Evolutionary conservation across 2,329 filamentous ascomycete species (phyloP).

Genomic region (Pseudomassariella vexata): DNA sequence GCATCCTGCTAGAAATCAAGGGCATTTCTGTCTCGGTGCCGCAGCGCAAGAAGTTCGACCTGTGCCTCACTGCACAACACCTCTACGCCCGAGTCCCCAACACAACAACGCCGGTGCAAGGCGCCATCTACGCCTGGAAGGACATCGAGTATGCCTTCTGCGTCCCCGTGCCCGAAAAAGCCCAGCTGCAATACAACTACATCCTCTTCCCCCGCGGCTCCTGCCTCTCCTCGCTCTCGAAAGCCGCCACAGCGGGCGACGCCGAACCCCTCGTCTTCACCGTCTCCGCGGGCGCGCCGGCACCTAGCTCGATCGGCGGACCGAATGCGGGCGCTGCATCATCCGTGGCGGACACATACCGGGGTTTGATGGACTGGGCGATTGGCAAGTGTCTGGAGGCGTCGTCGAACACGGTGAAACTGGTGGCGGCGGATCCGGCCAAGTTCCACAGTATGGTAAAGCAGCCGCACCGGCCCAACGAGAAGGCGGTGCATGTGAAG

Average conservation of each 20-base stretch:
- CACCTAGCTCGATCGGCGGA: constrained; percentile 51
- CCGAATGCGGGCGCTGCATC: constrained; percentile 41
- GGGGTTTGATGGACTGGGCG: constrained; percentile 56
- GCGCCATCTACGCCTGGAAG: constrained; percentile 53
- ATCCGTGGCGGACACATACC: constrained; percentile 53
- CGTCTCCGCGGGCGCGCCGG: constrained; percentile 53
- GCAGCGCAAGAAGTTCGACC: constrained; percentile 61
- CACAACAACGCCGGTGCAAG: constrained; percentile 44
- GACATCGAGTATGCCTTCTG: constrained; percentile 61
- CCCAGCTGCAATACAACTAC: constrained; percentile 62
- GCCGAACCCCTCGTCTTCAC: constrained; percentile 60
- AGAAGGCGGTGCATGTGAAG: constrained; percentile 60
- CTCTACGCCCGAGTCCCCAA: constrained; percentile 51
- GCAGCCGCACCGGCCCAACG: constrained; percentile 53
- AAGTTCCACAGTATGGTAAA: constrained; percentile 52
- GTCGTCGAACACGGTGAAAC: constrained; percentile 39
- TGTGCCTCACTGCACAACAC: constrained; percentile 55
- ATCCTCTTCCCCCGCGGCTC: constrained; percentile 53
- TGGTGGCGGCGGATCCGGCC: constrained; percentile 47
- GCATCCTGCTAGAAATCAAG: constrained; percentile 53
- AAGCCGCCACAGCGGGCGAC: constrained; percentile 29
- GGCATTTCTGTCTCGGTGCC: constrained; percentile 64
- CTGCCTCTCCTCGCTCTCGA: constrained; percentile 39
- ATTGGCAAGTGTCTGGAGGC: constrained; percentile 45
- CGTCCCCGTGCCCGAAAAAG: constrained; percentile 59